Base-by-base conservation (phyloP, 768 basidiomycete species). In the Kwoniella sp. region DNA sequence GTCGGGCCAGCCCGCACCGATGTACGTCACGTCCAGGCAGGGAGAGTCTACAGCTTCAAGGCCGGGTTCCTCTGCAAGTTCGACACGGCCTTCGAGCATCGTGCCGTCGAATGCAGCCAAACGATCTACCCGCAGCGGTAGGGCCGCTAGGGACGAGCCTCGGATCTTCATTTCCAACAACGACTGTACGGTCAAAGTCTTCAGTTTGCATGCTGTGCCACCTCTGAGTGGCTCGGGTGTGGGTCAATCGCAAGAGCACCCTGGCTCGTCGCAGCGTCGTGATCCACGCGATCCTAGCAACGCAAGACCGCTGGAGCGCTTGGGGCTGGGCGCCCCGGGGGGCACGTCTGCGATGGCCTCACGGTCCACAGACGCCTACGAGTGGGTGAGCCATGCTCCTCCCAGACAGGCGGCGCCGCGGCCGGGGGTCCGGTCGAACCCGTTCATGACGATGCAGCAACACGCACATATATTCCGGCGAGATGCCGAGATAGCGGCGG, bases 111-210 rank as follows among this genome's bases (percentile, higher is more conserved):
- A 45, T n/a, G 10, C 4, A 5, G 25, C 28, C 20, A 29, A 22
- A n/a, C 9, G 39, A 37, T 14, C 11, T 5, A 26, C 38, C 14
- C 29, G 40, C 32, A 31, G 6, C 22, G 82, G 9, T 77, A 78
- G 28, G 81, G 84, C 19, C 75, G 82, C 54, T 77, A 27, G 84
- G 67, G 79, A 80, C 8, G 86, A 88, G 62, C 89, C 89, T 0
- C 78, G 89, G 7, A 78, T 91, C 37, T 80, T 83, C 22, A 82
- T 92, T 56, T 87, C 85, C 75, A 91, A 91, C 68, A 95, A 95
- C 71, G 89, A 92, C 65, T 79, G 80, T 46, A 81, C 82, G 0
- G 82, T 93, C 64, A 85, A 83, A 70, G 83, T 92, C 63, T 91
- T 86, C 67, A 84, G 88, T 46, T 76, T 91, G 9, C 52, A 43